Percentiles rank a stretch among this genome's conserved stretches.
These are phyloP conservation scores for Nicotiana attenuata DNA, from an alignment of 257 asterid genomes.

Conservation along the genomic window DNA sequence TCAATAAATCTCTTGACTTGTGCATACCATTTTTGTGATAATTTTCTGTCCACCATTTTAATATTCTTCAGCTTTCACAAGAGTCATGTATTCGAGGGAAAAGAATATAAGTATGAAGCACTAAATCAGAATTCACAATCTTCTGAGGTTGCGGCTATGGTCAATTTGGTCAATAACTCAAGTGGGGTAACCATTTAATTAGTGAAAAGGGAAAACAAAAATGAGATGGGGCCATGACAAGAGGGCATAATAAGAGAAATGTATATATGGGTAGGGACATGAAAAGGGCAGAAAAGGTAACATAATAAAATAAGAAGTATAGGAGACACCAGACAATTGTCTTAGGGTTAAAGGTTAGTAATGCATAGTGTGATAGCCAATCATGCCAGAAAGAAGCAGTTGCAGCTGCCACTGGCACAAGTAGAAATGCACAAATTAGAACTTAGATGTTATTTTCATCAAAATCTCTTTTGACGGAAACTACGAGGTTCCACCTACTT, in stretches of 20 bases:
- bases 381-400: slow-evolving; percentile 18
- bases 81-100: neutral
- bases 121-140: neutral
- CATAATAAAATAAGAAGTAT: slow-evolving; percentile 7
- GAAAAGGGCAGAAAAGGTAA: slow-evolving; percentile 19
- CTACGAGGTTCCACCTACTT: slow-evolving; percentile 45
- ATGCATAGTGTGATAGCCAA: slow-evolving; percentile 28
- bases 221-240: slow-evolving; percentile 1
- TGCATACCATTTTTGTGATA: neutral
- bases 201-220: neutral
- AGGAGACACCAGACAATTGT: slow-evolving; percentile 25
- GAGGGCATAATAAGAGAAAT: neutral
- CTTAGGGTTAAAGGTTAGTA: slow-evolving; percentile 24
- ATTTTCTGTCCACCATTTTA: no score
- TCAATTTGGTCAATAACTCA: neutral
- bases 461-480: slow-evolving; percentile 39
- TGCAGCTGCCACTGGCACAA: neutral
- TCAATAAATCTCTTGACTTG: neutral
- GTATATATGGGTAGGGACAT: neutral
- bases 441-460: slow-evolving; percentile 17
- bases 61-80: neutral
- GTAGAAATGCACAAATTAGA: neutral
- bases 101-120: neutral
- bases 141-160: neutral
- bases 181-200: neutral